Evolutionary conservation across 345 rosid genomes (phyloP).

Genomic region (Aegle marmelos): DNA sequence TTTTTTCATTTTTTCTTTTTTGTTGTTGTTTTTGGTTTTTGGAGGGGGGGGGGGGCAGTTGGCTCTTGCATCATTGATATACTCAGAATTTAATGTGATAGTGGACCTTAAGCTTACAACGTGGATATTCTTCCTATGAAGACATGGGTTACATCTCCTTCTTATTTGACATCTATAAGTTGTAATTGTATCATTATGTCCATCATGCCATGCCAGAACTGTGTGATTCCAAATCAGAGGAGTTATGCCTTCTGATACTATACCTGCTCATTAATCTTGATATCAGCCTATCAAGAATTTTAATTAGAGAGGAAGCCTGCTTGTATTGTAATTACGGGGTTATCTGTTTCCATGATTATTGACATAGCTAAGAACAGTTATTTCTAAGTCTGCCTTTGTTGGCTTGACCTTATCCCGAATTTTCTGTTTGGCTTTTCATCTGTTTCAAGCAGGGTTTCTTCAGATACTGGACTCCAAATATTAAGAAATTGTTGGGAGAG

Average conservation of each 20-base stretch:
- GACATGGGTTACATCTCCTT: background rate
- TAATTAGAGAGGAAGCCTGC: constrained; percentile 2
- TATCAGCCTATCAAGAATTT: background rate
- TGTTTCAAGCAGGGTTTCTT: constrained; percentile 62
- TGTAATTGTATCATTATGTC: background rate
- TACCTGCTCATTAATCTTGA: background rate
- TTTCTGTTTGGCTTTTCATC: background rate
- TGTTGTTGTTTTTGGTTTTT: no score
- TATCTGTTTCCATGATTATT: constrained; percentile 2
- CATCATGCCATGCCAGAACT: background rate
- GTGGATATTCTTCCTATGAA: no score
- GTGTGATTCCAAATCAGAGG: background rate
- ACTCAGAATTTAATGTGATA: no score
- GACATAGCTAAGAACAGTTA: background rate
- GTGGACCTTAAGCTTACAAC: no score
- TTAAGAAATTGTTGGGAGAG: constrained; percentile 63
- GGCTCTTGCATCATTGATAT: no score
- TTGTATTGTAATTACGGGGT: background rate
- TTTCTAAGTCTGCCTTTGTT: background rate
- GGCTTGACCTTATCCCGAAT: background rate
- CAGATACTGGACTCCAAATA: constrained; percentile 88
- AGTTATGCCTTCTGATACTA: background rate
- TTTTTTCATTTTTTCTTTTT: no score
- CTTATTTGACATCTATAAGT: constrained; percentile 4
- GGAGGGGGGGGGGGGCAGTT: no score